Evolutionary conservation across 495 filamentous ascomycete genomes (phyloP).

Genomic region (Penicillium coffeae): DNA sequence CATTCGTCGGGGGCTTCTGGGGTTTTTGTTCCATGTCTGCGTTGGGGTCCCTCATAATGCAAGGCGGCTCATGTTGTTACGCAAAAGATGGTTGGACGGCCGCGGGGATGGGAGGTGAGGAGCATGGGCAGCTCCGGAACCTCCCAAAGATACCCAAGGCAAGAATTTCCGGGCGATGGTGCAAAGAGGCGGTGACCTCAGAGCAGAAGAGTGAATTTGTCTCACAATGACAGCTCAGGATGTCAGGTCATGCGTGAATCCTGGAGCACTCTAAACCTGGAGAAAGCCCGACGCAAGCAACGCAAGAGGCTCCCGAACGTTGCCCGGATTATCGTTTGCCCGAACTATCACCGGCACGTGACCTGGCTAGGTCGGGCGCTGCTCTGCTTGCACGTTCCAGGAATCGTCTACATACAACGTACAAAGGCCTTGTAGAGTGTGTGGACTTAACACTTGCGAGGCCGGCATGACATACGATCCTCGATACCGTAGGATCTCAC

Average conservation of each 20-base stretch:
- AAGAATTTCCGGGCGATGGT: not conserved
- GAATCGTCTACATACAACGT: not conserved
- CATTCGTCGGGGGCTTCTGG: conserved; percentile 26
- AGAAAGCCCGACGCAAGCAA: conserved; percentile 13
- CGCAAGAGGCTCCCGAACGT: conserved; percentile 14
- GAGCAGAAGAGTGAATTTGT: too few relatives aligned
- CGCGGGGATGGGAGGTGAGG: conserved; percentile 10
- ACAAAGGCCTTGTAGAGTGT: too few relatives aligned
- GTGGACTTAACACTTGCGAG: too few relatives aligned
- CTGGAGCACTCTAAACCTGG: not conserved
- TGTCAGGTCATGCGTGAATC: too few relatives aligned
- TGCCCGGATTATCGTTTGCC: conserved; percentile 13
- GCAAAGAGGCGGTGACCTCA: not conserved
- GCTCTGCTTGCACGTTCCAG: not conserved
- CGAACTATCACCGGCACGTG: not conserved
- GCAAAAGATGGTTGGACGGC: conserved; percentile 6
- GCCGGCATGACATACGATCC: too few relatives aligned
- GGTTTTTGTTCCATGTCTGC: conserved; percentile 36
- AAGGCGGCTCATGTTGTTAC: conserved; percentile 35
- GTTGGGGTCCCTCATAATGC: conserved; percentile 41
- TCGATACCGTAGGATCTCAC: too few relatives aligned
- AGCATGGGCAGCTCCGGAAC: conserved; percentile 9
- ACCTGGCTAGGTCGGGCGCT: not conserved
- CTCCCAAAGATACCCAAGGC: conserved; percentile 3
- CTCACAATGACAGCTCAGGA: too few relatives aligned